Conservation (phyloP, 805 yeast species). For the Monosporozyma yasuniensis region DNA sequence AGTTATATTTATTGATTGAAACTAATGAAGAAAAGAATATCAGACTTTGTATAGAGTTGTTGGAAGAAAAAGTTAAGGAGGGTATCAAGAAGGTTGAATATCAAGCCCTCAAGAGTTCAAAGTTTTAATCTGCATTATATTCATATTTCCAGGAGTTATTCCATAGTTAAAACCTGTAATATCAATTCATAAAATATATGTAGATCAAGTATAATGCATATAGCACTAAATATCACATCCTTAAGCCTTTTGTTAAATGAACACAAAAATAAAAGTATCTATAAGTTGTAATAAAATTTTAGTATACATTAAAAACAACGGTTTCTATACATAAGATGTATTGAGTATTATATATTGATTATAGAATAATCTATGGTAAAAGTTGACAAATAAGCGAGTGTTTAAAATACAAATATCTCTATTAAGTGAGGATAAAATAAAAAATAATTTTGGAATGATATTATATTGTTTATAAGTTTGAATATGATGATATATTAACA, state of each 20-base stretch:
- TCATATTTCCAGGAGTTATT: no score
- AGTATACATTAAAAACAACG: neutral
- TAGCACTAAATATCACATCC: no score
- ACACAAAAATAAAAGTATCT: no score
- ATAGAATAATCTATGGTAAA: neutral
- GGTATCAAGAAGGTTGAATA: constrained; percentile 45
- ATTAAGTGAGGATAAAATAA: neutral
- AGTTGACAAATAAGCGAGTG: neutral
- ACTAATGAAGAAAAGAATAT: constrained; percentile 56
- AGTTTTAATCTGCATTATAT: constrained; percentile 30
- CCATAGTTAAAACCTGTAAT: no score
- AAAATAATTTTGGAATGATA: constrained; percentile 3
- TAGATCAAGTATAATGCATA: no score
- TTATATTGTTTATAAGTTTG: constrained; percentile 3
- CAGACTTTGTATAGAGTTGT: constrained; percentile 45
- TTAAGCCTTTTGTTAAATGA: no score
- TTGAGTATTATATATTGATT: neutral
- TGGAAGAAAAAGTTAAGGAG: constrained; percentile 46
- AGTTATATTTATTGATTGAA: constrained; percentile 70
- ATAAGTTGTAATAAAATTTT: neutral
- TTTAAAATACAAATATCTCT: neutral
- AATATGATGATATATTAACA: constrained; percentile 5
- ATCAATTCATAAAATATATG: no score
- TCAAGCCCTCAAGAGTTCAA: constrained; percentile 38
- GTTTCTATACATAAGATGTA: neutral